Evolutionary conservation across 805 yeast species (phyloP).

Genomic region (Candida berthetii): DNA sequence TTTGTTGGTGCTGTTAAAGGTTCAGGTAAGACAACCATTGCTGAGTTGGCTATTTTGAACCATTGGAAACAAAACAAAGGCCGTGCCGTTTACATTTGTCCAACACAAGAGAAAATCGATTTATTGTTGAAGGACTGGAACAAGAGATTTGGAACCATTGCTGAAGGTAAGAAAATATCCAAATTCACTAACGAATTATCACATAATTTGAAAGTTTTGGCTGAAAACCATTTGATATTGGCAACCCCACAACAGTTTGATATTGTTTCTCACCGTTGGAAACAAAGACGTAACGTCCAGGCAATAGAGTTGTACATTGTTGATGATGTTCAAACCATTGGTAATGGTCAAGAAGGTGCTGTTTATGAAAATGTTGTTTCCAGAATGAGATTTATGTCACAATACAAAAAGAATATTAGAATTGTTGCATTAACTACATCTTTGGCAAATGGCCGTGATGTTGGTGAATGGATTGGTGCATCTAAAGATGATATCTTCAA

Average conservation of each 20-base stretch:
- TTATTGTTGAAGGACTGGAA: conserved; percentile 44
- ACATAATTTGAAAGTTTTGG: conserved; percentile 48
- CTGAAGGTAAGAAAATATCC: conserved; percentile 51
- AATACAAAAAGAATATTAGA: conserved; percentile 51
- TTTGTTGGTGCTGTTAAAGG: conserved; percentile 74
- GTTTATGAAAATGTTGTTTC: conserved; percentile 66
- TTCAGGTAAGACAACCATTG: conserved; percentile 65
- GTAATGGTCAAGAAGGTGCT: conserved; percentile 49
- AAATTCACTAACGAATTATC: conserved; percentile 48
- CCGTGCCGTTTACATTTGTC: conserved; percentile 66
- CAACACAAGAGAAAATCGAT: conserved; percentile 53
- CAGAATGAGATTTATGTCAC: conserved; percentile 67
- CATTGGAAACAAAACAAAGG: conserved; percentile 71
- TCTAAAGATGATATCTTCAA: conserved; percentile 55
- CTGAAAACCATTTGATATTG: conserved; percentile 58
- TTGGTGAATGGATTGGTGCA: conserved; percentile 86
- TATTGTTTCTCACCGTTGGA: conserved; percentile 73
- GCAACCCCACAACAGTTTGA: conserved; percentile 83
- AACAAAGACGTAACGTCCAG: conserved; percentile 64
- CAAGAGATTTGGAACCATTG: conserved; percentile 35
- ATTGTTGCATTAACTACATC: conserved; percentile 68
- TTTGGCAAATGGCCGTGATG: conserved; percentile 66
- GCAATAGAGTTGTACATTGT: conserved; percentile 61
- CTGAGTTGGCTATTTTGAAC: conserved; percentile 65
- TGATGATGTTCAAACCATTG: conserved; percentile 69